phyloP scores from a whole-genome alignment of 2,329 filamentous ascomycete genomes.

The Stemphylium beticola region DNA sequence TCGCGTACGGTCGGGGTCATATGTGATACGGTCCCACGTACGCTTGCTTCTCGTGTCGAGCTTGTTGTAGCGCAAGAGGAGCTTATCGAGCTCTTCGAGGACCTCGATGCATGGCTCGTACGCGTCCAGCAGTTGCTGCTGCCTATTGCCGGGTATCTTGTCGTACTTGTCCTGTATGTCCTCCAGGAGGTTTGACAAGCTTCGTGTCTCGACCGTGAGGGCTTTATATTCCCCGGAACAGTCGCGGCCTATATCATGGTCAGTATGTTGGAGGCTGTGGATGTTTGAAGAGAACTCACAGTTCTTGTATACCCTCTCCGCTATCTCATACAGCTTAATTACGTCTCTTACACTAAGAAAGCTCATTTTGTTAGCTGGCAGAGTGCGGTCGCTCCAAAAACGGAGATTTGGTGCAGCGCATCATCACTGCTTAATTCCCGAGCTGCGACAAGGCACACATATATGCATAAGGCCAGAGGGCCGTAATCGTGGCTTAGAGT shows the following conservation, averaged over 20 bases:
- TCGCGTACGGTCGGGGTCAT: conserved; percentile 32
- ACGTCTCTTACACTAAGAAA: conserved; percentile 36
- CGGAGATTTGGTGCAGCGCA: neutral
- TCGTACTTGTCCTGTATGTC: conserved; percentile 39
- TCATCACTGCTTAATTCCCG: neutral
- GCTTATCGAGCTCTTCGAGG: conserved; percentile 33
- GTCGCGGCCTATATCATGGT: conserved; percentile 31
- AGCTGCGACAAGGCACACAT: neutral
- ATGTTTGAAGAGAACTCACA: conserved; percentile 15
- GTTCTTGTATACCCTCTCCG: conserved; percentile 33
- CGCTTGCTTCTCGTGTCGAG: conserved; percentile 39
- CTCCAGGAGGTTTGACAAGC: conserved; percentile 35
- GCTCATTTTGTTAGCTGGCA: conserved; percentile 23
- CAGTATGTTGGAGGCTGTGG: neutral
- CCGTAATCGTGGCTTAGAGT: conserved; percentile 1
- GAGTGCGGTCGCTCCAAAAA: neutral
- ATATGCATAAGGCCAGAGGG: neutral
- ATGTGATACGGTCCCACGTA: conserved; percentile 40
- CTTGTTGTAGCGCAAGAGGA: conserved; percentile 36
- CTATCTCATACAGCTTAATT: conserved; percentile 35
- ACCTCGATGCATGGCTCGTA: conserved; percentile 35
- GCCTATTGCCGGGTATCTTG: conserved; percentile 29
- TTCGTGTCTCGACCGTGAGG: conserved; percentile 32
- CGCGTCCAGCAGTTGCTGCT: conserved; percentile 27
- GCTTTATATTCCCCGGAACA: conserved; percentile 39